phyloP scores from a whole-genome alignment of 2,329 filamentous ascomycete genomes.

The Ramichloridium luteum region DNA sequence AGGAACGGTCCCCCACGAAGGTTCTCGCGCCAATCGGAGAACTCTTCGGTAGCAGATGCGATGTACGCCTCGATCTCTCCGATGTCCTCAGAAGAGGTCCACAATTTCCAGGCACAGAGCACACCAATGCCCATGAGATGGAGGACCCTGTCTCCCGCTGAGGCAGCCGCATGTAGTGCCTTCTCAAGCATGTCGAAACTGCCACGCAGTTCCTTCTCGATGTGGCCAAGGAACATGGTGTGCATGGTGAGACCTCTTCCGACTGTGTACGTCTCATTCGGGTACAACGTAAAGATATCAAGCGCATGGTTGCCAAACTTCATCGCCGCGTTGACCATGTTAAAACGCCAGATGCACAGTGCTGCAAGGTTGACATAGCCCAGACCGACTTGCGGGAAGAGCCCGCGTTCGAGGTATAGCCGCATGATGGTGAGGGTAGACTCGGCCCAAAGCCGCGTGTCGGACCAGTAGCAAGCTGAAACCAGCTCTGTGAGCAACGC shows the following conservation, averaged over 20 bases:
- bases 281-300: conserved; percentile 50
- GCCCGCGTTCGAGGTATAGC: conserved; percentile 50
- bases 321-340: conserved; percentile 55
- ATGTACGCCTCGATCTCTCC: conserved; percentile 59
- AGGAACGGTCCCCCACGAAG: conserved; percentile 59
- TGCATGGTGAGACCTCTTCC: conserved; percentile 59
- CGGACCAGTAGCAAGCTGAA: conserved; percentile 54
- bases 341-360: conserved; percentile 57
- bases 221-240: conserved; percentile 56
- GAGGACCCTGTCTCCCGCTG: conserved; percentile 58
- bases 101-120: conserved; percentile 54
- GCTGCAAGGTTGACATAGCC: conserved; percentile 56
- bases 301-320: conserved; percentile 53
- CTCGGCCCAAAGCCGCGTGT: conserved; percentile 60
- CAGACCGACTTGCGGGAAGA: conserved; percentile 57
- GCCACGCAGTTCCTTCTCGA: conserved; percentile 49
- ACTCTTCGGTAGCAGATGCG: conserved; percentile 59
- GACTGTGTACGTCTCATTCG: conserved; percentile 50
- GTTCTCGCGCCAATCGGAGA: conserved; percentile 59
- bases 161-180: conserved; percentile 52
- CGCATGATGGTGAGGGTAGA: conserved; percentile 54
- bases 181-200: conserved; percentile 50
- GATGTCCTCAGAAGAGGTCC: conserved; percentile 51
- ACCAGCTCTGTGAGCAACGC: conserved; percentile 45
- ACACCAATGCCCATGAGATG: conserved; percentile 61